Evolutionary conservation across 768 basidiomycete species (phyloP), one percentile per base, ranked within the genome.

Genomic region (Mycena belliarum): DNA sequence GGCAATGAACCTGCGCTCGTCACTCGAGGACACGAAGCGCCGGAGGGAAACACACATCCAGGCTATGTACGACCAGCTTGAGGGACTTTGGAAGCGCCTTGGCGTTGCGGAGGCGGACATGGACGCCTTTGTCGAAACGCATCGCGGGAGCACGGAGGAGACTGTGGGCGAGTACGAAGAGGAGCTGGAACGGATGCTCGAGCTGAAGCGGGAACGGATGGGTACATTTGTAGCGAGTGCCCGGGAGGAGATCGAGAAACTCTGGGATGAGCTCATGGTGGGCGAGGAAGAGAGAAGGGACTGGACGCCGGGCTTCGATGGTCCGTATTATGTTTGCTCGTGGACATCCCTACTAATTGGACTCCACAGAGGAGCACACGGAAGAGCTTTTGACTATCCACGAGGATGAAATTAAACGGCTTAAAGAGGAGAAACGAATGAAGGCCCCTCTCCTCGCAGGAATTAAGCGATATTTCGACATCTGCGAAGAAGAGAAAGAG

Each of bases 41-140:
- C 75, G 81, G 28, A 81, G 95, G 14, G 94, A 96, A 66, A 74
- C 82, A 1, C 85, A 88, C 62, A 98, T 99, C 28, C 96, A 99
- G 70, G 82, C 87, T 0, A 88, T 98, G 79, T 99, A 95, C 67
- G 94, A 98, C 70, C 86, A 93, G 61, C 81, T 99, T 1, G 95
- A 96, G 69, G 86, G 86, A 0, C 80, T 98, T 4, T 99, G 96
- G 96, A 81, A 81, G 57, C 76, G 95, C 54, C 79, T 98, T 57
- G 95, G 93, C 15, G 86, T 96, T 6, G 70, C 80, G 0, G 91
- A 95, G 46, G 73, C 72, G 0, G 88, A 88, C 43, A 93, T 95
- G 84, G 93, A 98, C 65, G 84, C 81, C n/a, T 99, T 99, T 67
- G 89, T 98, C 0, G 93, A 98, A 57, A 79, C 78, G 16, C 80